These are phyloP conservation scores for Debaryomyces robertsiae DNA, from an alignment of 1,139 yeast genomes.

Conservation along the genomic window DNA sequence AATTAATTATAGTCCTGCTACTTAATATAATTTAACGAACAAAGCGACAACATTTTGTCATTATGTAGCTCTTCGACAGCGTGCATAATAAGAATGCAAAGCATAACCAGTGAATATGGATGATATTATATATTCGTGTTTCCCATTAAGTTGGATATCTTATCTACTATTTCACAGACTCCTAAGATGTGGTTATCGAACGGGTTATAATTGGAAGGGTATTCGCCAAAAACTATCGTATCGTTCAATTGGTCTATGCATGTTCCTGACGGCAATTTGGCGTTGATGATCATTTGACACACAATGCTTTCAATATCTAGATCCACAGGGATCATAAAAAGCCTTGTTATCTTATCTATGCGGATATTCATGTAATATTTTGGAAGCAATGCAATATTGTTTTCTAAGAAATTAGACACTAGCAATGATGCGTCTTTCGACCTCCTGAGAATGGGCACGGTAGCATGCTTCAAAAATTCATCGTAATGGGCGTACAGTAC, in stretches of 20 bases:
- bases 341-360: constrained; percentile 18
- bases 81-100: no score
- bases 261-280: constrained; percentile 34
- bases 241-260: constrained; percentile 37
- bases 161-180: constrained; percentile 25
- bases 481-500: constrained; percentile 22
- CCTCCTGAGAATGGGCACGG: constrained; percentile 1
- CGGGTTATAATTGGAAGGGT: constrained; percentile 10
- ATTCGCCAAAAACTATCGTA: constrained; percentile 27
- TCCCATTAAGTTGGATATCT: constrained; percentile 4
- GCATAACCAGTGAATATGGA: no score
- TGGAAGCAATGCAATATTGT: constrained; percentile 33
- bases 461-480: constrained; percentile 18
- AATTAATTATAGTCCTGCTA: neutral
- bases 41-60: no score
- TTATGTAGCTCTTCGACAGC: no score
- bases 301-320: constrained; percentile 28
- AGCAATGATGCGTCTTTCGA: neutral
- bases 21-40: constrained; percentile 2
- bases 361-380: constrained; percentile 32
- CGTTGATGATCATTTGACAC: constrained; percentile 35
- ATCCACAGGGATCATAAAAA: constrained; percentile 18
- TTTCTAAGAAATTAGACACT: constrained; percentile 30
- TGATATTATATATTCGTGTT: constrained; percentile 7
- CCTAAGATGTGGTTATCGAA: constrained; percentile 27